These are phyloP conservation scores for Sphaerulina vaccinii DNA, from an alignment of 2,329 filamentous ascomycete species.

Conservation along the genomic window DNA sequence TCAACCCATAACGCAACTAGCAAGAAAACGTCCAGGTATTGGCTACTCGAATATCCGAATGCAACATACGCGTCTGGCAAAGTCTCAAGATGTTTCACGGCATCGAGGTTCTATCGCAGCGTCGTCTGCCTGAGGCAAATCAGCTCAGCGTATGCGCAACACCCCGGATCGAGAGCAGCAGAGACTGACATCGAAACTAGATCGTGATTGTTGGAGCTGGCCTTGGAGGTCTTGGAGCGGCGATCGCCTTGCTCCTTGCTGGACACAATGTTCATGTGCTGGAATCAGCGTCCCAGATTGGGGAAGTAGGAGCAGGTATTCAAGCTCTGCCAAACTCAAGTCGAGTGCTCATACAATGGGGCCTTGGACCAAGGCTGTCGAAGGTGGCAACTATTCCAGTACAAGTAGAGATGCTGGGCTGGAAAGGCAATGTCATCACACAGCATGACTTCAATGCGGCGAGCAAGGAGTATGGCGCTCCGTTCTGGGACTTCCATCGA, in stretches of 20 bases:
- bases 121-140: neutral
- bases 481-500: slow-evolving; percentile 57
- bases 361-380: slow-evolving; percentile 45
- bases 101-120: neutral
- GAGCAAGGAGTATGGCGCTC: slow-evolving; percentile 38
- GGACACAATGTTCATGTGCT: slow-evolving; percentile 52
- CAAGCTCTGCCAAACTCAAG: slow-evolving; percentile 52
- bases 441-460: slow-evolving; percentile 48
- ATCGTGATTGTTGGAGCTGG: slow-evolving; percentile 58
- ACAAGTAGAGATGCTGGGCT: slow-evolving; percentile 52
- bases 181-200: slow-evolving; percentile 25
- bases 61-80: neutral
- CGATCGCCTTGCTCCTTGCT: slow-evolving; percentile 48
- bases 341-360: slow-evolving; percentile 51
- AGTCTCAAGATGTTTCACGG: neutral
- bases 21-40: neutral
- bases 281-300: slow-evolving; percentile 49
- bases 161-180: neutral
- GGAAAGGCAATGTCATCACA: slow-evolving; percentile 53
- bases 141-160: neutral
- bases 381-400: slow-evolving; percentile 44
- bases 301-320: slow-evolving; percentile 53
- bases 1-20: neutral
- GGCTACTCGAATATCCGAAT: neutral
- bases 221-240: slow-evolving; percentile 54